Percentiles rank a stretch among this genome's conserved stretches.
phyloP scores from a whole-genome alignment of 75 land plant genomes.

The Pinus taeda region DNA sequence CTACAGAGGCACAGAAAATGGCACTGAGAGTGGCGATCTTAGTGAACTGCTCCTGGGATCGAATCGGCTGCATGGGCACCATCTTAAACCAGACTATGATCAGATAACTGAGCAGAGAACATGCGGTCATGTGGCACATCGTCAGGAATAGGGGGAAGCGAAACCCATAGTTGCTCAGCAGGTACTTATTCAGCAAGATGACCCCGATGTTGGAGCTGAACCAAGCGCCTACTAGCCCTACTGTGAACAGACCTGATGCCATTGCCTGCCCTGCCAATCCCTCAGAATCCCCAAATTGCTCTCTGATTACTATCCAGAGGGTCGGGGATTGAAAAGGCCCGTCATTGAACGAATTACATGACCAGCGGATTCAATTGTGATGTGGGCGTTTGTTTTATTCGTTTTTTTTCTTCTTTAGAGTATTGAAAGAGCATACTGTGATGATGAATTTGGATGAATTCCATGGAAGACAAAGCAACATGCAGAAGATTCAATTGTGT shows the following conservation, averaged over 20 bases:
- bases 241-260: conserved; percentile 36
- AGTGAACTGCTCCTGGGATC: conserved; percentile 60
- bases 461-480: too few relatives aligned
- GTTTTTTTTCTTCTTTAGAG: too few relatives aligned
- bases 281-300: too few relatives aligned
- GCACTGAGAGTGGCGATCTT: conserved; percentile 77
- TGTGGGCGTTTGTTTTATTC: too few relatives aligned
- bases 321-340: too few relatives aligned
- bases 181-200: conserved; percentile 74
- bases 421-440: too few relatives aligned
- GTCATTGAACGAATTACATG: too few relatives aligned
- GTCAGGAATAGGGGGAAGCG: conserved; percentile 83
- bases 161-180: conserved; percentile 86
- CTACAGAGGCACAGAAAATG: conserved; percentile 86
- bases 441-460: too few relatives aligned
- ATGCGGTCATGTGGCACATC: conserved; percentile 95
- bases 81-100: conserved; percentile 63
- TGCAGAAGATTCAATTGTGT: too few relatives aligned
- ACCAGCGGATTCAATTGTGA: too few relatives aligned
- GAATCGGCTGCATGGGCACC: conserved; percentile 68
- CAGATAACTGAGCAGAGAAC: conserved; percentile 66
- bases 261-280: background rate
- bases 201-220: conserved; percentile 88
- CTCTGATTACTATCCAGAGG: too few relatives aligned
- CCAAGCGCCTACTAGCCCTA: conserved; percentile 50